These are phyloP conservation scores for Parmales sp. DNA, from an alignment of 108 stramenopile species.

Conservation along the genomic window DNA sequence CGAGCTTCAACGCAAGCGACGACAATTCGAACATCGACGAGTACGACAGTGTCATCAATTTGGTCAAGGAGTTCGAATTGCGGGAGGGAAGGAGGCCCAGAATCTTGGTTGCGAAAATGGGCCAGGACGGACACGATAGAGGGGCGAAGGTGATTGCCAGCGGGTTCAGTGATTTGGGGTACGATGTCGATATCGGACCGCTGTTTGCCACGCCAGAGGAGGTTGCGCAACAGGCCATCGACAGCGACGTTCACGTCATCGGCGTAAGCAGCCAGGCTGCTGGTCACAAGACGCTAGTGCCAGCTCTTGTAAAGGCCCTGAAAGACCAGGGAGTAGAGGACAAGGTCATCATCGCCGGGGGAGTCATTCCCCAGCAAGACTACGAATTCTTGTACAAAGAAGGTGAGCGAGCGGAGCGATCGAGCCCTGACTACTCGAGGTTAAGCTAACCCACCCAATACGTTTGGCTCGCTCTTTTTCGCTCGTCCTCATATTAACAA, in stretches of 20 bases:
- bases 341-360: slow-evolving; percentile 86
- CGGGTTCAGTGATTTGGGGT: slow-evolving; percentile 91
- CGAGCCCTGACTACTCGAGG: neutral
- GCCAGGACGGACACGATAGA: slow-evolving; percentile 97
- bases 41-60: slow-evolving; percentile 55
- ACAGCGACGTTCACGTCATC: slow-evolving; percentile 93
- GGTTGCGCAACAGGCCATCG: slow-evolving; percentile 85
- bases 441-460: neutral
- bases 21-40: slow-evolving; percentile 42
- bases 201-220: slow-evolving; percentile 92
- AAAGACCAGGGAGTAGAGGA: slow-evolving; percentile 62
- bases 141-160: slow-evolving; percentile 95
- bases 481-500: slow-evolving; percentile 32
- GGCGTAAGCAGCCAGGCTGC: slow-evolving; percentile 93
- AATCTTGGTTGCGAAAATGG: slow-evolving; percentile 97
- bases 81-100: slow-evolving; percentile 87
- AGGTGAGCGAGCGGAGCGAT: no score
- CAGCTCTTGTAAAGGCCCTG: slow-evolving; percentile 80
- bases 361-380: slow-evolving; percentile 91
- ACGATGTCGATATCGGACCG: slow-evolving; percentile 96
- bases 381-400: slow-evolving; percentile 69
- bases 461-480: neutral
- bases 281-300: slow-evolving; percentile 89
- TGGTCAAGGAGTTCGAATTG: slow-evolving; percentile 78
- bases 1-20: slow-evolving; percentile 38